Percentiles rank a stretch among this genome's conserved stretches.
Evolutionary conservation across 2,329 filamentous ascomycete genomes (phyloP).

Genomic region (Colletotrichum kahawae): DNA sequence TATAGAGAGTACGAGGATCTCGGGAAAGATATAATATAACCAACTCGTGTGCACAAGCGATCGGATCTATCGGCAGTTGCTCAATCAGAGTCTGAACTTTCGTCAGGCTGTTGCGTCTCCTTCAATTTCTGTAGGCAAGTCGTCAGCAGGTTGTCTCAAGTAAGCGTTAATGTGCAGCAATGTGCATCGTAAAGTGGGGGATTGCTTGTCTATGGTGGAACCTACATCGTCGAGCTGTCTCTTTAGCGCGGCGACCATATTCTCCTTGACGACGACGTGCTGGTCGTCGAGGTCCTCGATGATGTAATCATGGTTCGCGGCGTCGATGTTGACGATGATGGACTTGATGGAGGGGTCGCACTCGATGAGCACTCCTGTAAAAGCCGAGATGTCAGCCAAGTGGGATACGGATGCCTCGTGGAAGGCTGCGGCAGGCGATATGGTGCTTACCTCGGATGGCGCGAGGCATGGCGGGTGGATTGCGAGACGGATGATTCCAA

Average conservation of each 20-base stretch:
- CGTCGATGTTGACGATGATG: conserved; percentile 80
- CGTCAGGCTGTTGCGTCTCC: conserved; percentile 56
- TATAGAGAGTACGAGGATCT: not conserved
- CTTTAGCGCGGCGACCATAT: conserved; percentile 73
- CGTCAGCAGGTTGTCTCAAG: not conserved
- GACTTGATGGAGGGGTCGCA: conserved; percentile 89
- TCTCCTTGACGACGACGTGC: conserved; percentile 76
- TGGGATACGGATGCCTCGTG: not conserved
- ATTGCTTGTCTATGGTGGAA: conserved; percentile 7
- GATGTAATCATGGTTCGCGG: conserved; percentile 72
- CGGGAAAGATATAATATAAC: not conserved
- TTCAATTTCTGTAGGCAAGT: conserved; percentile 46
- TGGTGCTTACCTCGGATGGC: conserved; percentile 55
- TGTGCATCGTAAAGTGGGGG: not conserved
- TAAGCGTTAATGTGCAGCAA: not conserved
- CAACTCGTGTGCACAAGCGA: not conserved
- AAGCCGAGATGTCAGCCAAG: conserved; percentile 10
- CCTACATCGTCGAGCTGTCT: conserved; percentile 69
- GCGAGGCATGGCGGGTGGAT: conserved; percentile 53
- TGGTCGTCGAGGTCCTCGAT: conserved; percentile 83
- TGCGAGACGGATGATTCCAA: not conserved
- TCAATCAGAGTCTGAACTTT: conserved; percentile 58
- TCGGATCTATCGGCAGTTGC: not conserved
- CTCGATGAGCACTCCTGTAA: conserved; percentile 73
- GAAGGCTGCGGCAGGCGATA: not conserved